These are phyloP conservation scores for Tolypocladium amazonense DNA, from an alignment of 2,329 filamentous ascomycete genomes.

Conservation along the genomic window DNA sequence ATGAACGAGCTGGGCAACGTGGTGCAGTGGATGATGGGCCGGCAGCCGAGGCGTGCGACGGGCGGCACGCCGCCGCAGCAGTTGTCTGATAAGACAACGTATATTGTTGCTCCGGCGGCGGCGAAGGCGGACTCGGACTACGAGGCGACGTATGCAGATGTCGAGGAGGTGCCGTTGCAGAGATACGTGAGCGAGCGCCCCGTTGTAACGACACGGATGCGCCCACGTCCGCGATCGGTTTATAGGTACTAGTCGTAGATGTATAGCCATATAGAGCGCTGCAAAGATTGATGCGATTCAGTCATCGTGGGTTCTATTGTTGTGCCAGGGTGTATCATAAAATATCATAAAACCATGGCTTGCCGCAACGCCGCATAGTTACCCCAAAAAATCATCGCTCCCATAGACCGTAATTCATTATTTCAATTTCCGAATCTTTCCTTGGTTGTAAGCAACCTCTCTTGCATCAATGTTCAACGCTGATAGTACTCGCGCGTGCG, in stretches of 20 bases:
- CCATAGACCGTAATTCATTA: neutral
- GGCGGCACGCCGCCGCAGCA: neutral
- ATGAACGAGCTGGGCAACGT: constrained; percentile 30
- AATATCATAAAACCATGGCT: no score
- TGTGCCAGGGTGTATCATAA: neutral
- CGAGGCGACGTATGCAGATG: neutral
- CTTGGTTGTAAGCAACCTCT: neutral
- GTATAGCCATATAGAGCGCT: neutral
- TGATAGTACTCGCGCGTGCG: constrained; percentile 20
- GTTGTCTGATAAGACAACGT: neutral
- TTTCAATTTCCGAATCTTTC: neutral
- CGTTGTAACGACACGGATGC: neutral
- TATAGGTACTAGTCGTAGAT: neutral
- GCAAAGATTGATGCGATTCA: neutral
- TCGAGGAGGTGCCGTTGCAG: neutral
- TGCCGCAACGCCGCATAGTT: neutral
- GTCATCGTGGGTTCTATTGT: neutral
- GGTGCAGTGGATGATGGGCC: constrained; percentile 16
- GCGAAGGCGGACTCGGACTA: neutral
- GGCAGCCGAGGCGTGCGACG: neutral
- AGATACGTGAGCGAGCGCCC: neutral
- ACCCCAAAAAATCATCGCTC: neutral
- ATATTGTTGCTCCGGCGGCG: neutral
- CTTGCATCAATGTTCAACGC: constrained; percentile 2
- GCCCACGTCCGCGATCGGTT: neutral